These are phyloP conservation scores for Alloteropsis semialata DNA, from an alignment of 176 grass and related monocot species.

Conservation along the genomic window DNA sequence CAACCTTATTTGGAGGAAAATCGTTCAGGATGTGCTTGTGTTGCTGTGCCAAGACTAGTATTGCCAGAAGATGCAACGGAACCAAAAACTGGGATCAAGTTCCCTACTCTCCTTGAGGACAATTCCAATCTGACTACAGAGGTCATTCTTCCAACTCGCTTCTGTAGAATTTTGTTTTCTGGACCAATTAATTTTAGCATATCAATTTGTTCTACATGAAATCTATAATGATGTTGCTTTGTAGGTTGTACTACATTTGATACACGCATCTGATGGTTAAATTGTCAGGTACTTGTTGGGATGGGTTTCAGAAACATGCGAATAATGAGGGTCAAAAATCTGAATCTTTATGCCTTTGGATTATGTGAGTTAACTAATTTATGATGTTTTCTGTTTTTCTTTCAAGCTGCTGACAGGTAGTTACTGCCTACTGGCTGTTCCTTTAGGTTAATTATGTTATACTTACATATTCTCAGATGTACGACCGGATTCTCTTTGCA, in stretches of 20 bases:
- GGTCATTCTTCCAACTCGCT: slow-evolving; percentile 28
- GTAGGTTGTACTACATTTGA: background rate
- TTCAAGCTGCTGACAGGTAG: slow-evolving; percentile 1
- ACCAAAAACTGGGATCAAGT: slow-evolving; percentile 90
- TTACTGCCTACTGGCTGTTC: slow-evolving; percentile 9
- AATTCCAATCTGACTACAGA: slow-evolving; percentile 57
- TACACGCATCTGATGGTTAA: background rate
- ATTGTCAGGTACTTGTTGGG: slow-evolving; percentile 83
- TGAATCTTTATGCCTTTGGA: slow-evolving; percentile 96
- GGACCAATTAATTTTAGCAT: background rate
- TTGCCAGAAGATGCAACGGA: slow-evolving; percentile 60
- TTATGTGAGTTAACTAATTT: slow-evolving; percentile 71
- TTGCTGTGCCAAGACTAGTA: slow-evolving; percentile 55
- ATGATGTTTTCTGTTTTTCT: background rate
- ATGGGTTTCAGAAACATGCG: slow-evolving; percentile 79
- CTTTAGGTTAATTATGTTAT: slow-evolving; percentile 5
- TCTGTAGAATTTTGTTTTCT: background rate
- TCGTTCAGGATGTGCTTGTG: slow-evolving; percentile 48
- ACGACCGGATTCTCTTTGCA: slow-evolving; percentile 86
- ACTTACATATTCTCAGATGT: slow-evolving; percentile 57
- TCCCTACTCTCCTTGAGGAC: slow-evolving; percentile 73
- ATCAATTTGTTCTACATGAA: background rate
- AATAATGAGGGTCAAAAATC: slow-evolving; percentile 74
- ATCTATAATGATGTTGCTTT: background rate
- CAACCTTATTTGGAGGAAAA: slow-evolving; percentile 38